A percentile compares a stretch with the other conserved stretches of the same genome.
These are phyloP conservation scores for Starmerella asiatica DNA, from an alignment of 805 yeast genomes.

Conservation along the genomic window DNA sequence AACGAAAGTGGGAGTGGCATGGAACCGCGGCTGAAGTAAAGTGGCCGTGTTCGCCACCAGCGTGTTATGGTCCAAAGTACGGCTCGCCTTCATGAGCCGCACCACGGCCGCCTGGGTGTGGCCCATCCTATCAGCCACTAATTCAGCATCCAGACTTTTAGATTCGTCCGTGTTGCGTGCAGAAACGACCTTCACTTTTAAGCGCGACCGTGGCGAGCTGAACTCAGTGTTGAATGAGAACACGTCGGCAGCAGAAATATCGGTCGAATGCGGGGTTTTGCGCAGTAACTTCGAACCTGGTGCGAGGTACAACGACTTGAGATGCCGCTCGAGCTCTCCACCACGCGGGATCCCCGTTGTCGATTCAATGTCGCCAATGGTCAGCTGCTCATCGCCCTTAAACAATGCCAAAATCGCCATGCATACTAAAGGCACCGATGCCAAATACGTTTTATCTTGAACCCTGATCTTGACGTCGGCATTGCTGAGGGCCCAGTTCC, in stretches of 20 bases:
- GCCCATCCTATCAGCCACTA: constrained; percentile 62
- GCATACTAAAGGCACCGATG: constrained; percentile 68
- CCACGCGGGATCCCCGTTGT: constrained; percentile 56
- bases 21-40: constrained; percentile 66
- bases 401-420: constrained; percentile 69
- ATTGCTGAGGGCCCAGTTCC: constrained; percentile 79
- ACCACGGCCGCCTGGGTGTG: constrained; percentile 83
- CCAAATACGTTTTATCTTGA: constrained; percentile 56
- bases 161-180: constrained; percentile 45
- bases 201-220: constrained; percentile 40
- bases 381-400: constrained; percentile 27
- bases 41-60: constrained; percentile 76
- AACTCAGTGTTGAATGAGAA: constrained; percentile 45
- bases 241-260: constrained; percentile 36
- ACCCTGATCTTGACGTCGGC: constrained; percentile 65
- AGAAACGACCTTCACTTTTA: constrained; percentile 26
- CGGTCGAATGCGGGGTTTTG: constrained; percentile 40
- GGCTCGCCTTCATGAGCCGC: constrained; percentile 88
- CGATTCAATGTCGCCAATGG: constrained; percentile 48
- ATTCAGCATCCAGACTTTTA: constrained; percentile 11
- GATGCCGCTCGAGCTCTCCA: constrained; percentile 56
- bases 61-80: constrained; percentile 58
- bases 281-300: constrained; percentile 63
- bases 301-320: constrained; percentile 74
- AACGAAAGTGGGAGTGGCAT: constrained; percentile 69